phyloP scores from a whole-genome alignment of 176 grass and related monocot species.

The Calamus simplicifolius region DNA sequence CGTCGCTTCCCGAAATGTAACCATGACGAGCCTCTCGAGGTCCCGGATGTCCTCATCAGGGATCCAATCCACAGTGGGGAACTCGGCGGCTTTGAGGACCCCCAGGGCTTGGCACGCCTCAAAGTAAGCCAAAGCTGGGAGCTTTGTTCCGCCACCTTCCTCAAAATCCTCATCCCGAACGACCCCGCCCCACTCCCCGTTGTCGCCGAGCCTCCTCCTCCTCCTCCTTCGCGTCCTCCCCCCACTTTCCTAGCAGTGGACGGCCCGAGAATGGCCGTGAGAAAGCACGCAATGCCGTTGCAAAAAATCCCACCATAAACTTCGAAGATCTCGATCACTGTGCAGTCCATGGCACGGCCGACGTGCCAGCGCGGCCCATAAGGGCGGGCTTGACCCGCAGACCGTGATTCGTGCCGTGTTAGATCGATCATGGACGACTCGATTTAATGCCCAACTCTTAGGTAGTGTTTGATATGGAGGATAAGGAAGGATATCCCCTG shows the following conservation, averaged over 20 bases:
- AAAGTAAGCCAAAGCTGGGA: conserved; percentile 31
- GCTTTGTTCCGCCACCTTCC: conserved; percentile 30
- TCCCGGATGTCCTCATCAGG: conserved; percentile 69
- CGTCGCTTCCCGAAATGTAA: neutral
- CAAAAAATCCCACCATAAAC: conserved; percentile 89
- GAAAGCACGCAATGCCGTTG: conserved; percentile 67
- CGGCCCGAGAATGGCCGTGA: conserved; percentile 42
- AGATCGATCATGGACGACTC: no score
- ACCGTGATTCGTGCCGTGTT: no score
- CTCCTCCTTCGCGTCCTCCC: neutral
- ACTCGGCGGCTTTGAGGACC: conserved; percentile 36
- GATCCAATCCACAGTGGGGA: conserved; percentile 32
- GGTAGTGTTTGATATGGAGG: no score
- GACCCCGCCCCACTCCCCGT: neutral
- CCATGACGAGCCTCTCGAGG: conserved; percentile 62
- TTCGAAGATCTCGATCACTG: conserved; percentile 87
- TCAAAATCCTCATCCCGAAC: conserved; percentile 18
- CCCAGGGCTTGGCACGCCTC: conserved; percentile 34
- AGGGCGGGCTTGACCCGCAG: no score
- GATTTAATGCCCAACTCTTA: no score
- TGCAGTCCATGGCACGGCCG: conserved; percentile 91
- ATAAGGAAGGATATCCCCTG: no score
- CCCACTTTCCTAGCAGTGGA: neutral
- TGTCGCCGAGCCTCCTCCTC: neutral
- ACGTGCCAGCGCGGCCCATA: no score